Evolutionary conservation across 805 yeast species (phyloP).

Genomic region (Groenewaldozyma tartarivorans): DNA sequence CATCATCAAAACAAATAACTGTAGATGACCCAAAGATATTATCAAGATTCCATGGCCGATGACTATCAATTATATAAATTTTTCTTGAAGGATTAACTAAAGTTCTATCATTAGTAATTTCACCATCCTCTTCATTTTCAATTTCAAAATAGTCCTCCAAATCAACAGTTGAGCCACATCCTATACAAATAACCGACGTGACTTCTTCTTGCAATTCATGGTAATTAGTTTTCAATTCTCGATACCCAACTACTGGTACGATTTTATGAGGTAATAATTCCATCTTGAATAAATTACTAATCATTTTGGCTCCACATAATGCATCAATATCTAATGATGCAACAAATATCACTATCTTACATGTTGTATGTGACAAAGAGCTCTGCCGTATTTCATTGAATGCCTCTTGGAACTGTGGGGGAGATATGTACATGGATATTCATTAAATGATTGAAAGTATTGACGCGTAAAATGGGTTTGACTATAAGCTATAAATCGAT

Average conservation of each 20-base stretch:
- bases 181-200: slow-evolving; percentile 65
- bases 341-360: slow-evolving; percentile 77
- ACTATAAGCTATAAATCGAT: too few species aligned
- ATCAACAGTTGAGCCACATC: slow-evolving; percentile 92
- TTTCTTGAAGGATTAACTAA: slow-evolving; percentile 32
- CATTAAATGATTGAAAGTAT: too few species aligned
- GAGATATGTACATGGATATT: slow-evolving; percentile 69
- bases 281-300: slow-evolving; percentile 60
- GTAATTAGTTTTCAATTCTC: slow-evolving; percentile 59
- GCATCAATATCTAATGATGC: slow-evolving; percentile 90
- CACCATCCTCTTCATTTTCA: slow-evolving; percentile 21
- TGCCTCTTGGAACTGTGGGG: slow-evolving; percentile 55
- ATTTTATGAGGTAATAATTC: slow-evolving; percentile 81
- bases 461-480: too few species aligned
- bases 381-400: slow-evolving; percentile 59
- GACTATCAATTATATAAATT: slow-evolving; percentile 81
- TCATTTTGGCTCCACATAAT: slow-evolving; percentile 74
- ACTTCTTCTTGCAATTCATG: slow-evolving; percentile 61
- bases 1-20: slow-evolving; percentile 80
- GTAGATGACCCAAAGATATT: slow-evolving; percentile 77
- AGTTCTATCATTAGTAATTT: slow-evolving; percentile 17
- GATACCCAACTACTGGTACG: slow-evolving; percentile 87
- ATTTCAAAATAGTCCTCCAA: slow-evolving; percentile 46
- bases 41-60: slow-evolving; percentile 94
- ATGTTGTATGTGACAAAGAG: slow-evolving; percentile 87